Evolutionary conservation across 2,329 filamentous ascomycete genomes (phyloP).

Genomic region (Verticillium klebahnii): DNA sequence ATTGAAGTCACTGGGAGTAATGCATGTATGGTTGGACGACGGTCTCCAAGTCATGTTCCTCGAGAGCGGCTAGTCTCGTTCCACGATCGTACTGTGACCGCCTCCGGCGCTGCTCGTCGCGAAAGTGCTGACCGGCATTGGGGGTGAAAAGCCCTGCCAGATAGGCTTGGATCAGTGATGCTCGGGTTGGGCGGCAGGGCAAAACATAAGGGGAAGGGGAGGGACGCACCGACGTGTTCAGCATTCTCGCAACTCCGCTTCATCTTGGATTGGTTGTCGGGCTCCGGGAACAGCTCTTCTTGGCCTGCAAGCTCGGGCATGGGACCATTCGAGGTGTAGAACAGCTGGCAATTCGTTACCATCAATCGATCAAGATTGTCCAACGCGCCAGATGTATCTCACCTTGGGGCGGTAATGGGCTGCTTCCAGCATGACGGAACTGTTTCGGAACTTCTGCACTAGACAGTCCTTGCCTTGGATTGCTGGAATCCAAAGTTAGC

Average conservation of each 20-base stretch:
- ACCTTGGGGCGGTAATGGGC: constrained; percentile 81
- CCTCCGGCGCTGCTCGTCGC: constrained; percentile 71
- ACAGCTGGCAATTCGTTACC: constrained; percentile 34
- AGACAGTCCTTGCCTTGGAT: constrained; percentile 91
- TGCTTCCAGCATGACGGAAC: constrained; percentile 87
- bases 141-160: constrained; percentile 63
- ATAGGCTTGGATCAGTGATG: background rate
- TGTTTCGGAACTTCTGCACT: constrained; percentile 94
- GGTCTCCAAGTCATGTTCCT: constrained; percentile 53
- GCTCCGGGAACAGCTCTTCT: constrained; percentile 70
- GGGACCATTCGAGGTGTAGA: constrained; percentile 44
- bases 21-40: constrained; percentile 28
- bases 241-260: constrained; percentile 84
- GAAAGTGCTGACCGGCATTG: constrained; percentile 66
- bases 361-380: background rate
- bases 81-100: constrained; percentile 79
- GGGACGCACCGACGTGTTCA: constrained; percentile 67
- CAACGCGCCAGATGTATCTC: constrained; percentile 10
- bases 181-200: background rate
- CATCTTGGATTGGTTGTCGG: constrained; percentile 84
- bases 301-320: constrained; percentile 54
- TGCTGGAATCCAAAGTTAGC: constrained; percentile 32
- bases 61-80: constrained; percentile 64
- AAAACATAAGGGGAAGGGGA: too few species aligned
- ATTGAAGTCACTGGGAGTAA: background rate